These are phyloP conservation scores for Solanum pinnatisectum DNA, from an alignment of 257 asterid species.

Conservation along the genomic window DNA sequence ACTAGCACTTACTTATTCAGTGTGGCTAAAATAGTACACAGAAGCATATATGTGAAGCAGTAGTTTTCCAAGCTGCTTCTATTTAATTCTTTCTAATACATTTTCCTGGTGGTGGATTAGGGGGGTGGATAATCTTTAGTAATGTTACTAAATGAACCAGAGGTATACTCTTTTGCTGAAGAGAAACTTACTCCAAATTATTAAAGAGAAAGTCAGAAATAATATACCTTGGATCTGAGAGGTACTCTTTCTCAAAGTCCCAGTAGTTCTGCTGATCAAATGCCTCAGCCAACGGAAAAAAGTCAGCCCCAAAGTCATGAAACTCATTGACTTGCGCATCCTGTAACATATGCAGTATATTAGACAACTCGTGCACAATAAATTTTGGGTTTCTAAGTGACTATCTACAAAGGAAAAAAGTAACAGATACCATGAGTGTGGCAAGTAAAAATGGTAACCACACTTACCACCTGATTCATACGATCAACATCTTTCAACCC, in stretches of 20 bases:
- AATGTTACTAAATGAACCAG: neutral
- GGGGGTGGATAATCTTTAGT: neutral
- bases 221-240: slow-evolving; percentile 41
- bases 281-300: slow-evolving; percentile 26
- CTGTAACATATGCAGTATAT: slow-evolving; percentile 16
- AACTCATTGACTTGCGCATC: slow-evolving; percentile 20
- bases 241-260: slow-evolving; percentile 20
- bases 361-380: neutral
- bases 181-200: neutral
- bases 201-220: neutral
- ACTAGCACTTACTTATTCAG: neutral
- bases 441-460: neutral
- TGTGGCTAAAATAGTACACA: neutral
- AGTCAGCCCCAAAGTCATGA: slow-evolving; percentile 31
- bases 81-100: neutral
- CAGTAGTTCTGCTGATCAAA: slow-evolving; percentile 14
- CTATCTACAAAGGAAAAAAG: neutral
- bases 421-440: neutral
- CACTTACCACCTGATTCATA: slow-evolving; percentile 36
- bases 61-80: neutral
- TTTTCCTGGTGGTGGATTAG: neutral
- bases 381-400: neutral
- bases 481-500: slow-evolving; percentile 1
- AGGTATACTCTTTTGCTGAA: neutral
- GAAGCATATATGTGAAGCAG: neutral